phyloP scores from a whole-genome alignment of 73 alveolate species.

The Blepharisma japonicum region DNA sequence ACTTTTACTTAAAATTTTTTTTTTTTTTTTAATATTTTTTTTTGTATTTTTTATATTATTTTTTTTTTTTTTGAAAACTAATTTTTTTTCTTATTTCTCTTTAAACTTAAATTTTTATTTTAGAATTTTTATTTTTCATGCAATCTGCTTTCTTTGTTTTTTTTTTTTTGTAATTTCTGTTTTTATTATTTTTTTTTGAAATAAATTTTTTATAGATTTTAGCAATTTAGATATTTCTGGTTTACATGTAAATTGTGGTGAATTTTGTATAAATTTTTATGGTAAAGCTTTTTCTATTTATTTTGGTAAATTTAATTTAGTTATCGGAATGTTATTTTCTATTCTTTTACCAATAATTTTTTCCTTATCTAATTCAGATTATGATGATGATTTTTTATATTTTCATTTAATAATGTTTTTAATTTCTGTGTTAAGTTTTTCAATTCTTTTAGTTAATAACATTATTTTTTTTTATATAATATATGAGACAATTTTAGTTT shows the following conservation, averaged over 20 bases:
- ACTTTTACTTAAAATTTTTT: neutral
- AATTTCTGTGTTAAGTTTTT: neutral
- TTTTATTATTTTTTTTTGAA: too few relatives aligned
- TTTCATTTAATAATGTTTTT: neutral
- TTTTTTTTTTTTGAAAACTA: neutral
- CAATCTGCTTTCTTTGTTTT: too few relatives aligned
- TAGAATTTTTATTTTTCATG: too few relatives aligned
- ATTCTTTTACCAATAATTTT: neutral
- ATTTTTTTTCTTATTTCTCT: neutral
- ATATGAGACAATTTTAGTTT: neutral
- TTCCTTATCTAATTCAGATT: neutral
- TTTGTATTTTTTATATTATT: constrained; percentile 24
- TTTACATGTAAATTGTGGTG: too few relatives aligned
- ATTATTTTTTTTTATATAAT: neutral
- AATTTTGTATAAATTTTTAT: neutral
- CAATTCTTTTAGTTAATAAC: neutral
- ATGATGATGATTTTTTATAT: neutral
- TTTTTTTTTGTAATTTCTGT: too few relatives aligned
- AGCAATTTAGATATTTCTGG: too few relatives aligned
- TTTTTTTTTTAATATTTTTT: constrained; percentile 22
- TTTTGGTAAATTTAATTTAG: neutral
- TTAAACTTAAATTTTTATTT: neutral
- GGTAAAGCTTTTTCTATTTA: neutral
- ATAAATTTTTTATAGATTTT: too few relatives aligned
- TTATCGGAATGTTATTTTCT: neutral